phyloP scores from a whole-genome alignment of 176 grass and related monocot genomes.

The Pharus latifolius region DNA sequence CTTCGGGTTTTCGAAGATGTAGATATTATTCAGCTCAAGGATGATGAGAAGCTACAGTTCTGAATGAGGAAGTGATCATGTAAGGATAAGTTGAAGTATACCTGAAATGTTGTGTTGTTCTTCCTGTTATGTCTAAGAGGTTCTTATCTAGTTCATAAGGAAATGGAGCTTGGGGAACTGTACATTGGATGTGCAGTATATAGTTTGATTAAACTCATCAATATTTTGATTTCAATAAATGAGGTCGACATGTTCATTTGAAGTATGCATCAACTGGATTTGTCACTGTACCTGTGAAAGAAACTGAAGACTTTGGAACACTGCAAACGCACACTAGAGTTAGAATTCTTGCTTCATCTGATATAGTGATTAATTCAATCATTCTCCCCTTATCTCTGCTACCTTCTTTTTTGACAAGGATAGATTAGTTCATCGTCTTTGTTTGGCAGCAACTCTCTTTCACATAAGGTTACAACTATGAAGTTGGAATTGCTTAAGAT shows the following conservation, averaged over 20 bases:
- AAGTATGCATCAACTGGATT: background rate
- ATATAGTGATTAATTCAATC: too few species aligned
- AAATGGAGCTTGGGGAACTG: too few species aligned
- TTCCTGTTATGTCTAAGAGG: background rate
- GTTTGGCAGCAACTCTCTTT: too few species aligned
- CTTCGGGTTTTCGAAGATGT: conserved; percentile 16
- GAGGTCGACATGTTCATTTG: background rate
- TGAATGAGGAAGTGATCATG: background rate
- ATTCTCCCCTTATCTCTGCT: too few species aligned
- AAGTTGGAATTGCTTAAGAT: background rate
- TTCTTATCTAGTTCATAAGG: too few species aligned
- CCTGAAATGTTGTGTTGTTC: background rate
- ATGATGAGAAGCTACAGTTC: conserved; percentile 4
- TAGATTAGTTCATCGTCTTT: too few species aligned
- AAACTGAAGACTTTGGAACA: background rate
- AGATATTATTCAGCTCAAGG: conserved; percentile 3
- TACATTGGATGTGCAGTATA: too few species aligned
- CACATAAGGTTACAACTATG: too few species aligned
- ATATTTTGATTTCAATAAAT: background rate
- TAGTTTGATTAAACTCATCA: background rate
- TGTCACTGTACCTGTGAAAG: background rate
- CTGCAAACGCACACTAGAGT: too few species aligned
- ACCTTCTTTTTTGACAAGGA: too few species aligned
- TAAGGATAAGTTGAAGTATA: background rate
- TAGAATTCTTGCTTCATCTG: too few species aligned